These are phyloP conservation scores for Talaromyces sp. DNA, from an alignment of 2,329 filamentous ascomycete species.

Conservation along the genomic window DNA sequence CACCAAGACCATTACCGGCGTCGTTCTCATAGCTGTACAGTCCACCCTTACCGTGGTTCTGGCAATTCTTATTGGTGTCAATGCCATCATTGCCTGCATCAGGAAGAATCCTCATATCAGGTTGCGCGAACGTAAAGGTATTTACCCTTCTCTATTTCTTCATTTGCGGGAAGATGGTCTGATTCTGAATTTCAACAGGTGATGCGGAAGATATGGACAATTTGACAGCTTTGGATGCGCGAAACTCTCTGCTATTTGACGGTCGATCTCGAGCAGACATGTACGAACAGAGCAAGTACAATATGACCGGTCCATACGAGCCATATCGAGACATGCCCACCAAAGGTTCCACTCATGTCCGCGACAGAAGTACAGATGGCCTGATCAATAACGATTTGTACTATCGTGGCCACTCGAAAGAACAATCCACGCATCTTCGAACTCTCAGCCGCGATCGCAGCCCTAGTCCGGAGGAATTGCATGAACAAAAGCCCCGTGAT, in stretches of 20 bases:
- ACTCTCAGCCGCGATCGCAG: constrained; percentile 28
- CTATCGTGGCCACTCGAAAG: constrained; percentile 23
- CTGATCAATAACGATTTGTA: constrained; percentile 30
- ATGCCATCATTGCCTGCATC: constrained; percentile 77
- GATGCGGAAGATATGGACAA: constrained; percentile 68
- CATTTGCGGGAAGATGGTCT: neutral
- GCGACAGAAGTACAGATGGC: constrained; percentile 33
- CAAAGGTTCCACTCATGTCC: constrained; percentile 20
- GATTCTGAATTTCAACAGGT: constrained; percentile 46
- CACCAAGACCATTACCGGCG: constrained; percentile 87
- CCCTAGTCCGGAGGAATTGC: constrained; percentile 33
- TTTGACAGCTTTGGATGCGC: constrained; percentile 80
- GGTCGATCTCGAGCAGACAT: constrained; percentile 12
- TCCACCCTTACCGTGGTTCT: constrained; percentile 75
- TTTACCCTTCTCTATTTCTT: constrained; percentile 35
- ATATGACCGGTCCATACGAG: constrained; percentile 39
- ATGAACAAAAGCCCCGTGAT: constrained; percentile 1
- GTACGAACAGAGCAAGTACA: constrained; percentile 40
- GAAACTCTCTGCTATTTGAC: constrained; percentile 57
- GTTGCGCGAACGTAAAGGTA: constrained; percentile 85
- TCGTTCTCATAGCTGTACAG: constrained; percentile 92
- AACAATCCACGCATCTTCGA: constrained; percentile 22
- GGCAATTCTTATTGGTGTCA: constrained; percentile 82
- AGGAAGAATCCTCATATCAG: constrained; percentile 87
- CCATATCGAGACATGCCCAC: constrained; percentile 35